These are phyloP conservation scores for Aspergillus mulundensis DNA, from an alignment of 495 filamentous ascomycete species.

Conservation along the genomic window DNA sequence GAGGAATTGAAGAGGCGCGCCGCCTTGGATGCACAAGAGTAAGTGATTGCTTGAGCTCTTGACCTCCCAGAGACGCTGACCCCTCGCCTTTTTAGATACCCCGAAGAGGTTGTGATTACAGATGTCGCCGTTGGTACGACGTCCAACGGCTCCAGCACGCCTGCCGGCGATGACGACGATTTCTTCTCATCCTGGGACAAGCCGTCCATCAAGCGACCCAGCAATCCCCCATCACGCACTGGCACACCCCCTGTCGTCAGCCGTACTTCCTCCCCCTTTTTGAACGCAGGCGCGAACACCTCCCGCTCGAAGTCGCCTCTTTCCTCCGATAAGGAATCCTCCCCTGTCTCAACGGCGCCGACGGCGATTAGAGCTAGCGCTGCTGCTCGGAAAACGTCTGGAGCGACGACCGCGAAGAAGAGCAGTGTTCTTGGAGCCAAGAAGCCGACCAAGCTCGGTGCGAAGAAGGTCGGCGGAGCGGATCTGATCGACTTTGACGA, in stretches of 20 bases:
- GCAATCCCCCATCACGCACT: conserved; percentile 87
- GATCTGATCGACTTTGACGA: conserved; percentile 93
- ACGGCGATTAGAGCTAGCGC: conserved; percentile 69
- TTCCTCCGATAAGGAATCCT: conserved; percentile 48
- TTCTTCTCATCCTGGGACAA: conserved; percentile 99
- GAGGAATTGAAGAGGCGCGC: conserved; percentile 85
- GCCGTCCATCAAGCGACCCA: conserved; percentile 93
- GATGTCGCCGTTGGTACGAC: conserved; percentile 60
- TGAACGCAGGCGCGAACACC: conserved; percentile 66
- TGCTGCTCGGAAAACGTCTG: conserved; percentile 67
- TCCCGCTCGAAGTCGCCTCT: conserved; percentile 79
- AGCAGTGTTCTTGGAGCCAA: conserved; percentile 83
- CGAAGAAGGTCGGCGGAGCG: conserved; percentile 74
- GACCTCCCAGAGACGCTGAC: background rate
- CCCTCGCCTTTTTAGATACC: conserved; percentile 54
- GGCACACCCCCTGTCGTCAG: conserved; percentile 81
- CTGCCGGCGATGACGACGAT: conserved; percentile 81
- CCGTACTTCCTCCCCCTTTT: conserved; percentile 83
- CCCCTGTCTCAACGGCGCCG: conserved; percentile 41
- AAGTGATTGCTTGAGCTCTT: conserved; percentile 14
- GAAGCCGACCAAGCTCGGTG: conserved; percentile 81
- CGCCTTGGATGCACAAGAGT: conserved; percentile 77
- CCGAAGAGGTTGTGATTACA: conserved; percentile 79
- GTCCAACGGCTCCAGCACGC: conserved; percentile 63
- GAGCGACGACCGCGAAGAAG: conserved; percentile 62